A percentile compares a stretch with the other conserved stretches of the same genome.
These are phyloP conservation scores for Curvularia eragrostidis DNA, from an alignment of 2,329 filamentous ascomycete genomes.

Conservation along the genomic window DNA sequence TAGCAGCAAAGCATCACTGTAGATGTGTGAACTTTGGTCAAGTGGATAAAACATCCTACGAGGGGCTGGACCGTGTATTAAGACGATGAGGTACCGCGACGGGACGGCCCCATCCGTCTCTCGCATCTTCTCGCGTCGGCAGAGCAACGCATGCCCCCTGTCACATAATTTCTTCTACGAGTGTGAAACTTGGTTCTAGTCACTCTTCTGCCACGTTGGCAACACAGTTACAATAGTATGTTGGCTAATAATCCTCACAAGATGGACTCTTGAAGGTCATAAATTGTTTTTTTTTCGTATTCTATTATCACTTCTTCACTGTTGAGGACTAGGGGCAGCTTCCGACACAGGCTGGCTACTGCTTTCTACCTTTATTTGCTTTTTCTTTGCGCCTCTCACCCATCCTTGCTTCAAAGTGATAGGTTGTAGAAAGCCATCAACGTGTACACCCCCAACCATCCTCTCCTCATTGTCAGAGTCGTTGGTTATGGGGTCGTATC, in stretches of 20 bases:
- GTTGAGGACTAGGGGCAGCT: background rate
- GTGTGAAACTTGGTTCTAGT: background rate
- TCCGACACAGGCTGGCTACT: constrained; percentile 4
- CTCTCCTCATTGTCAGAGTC: constrained; percentile 55
- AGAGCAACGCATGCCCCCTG: background rate
- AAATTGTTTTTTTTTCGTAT: background rate
- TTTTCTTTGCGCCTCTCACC: constrained; percentile 32
- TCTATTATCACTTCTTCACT: background rate
- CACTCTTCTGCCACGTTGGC: background rate
- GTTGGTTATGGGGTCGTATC: constrained; percentile 49
- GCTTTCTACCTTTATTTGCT: constrained; percentile 16
- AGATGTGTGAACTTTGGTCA: background rate
- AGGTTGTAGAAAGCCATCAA: constrained; percentile 70
- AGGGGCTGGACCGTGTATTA: background rate
- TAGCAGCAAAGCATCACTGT: background rate
- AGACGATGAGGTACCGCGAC: background rate
- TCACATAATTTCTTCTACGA: background rate
- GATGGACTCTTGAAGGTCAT: background rate
- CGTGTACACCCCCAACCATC: constrained; percentile 68
- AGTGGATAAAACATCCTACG: background rate
- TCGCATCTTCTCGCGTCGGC: background rate
- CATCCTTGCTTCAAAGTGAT: constrained; percentile 51
- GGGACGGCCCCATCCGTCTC: background rate
- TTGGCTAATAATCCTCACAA: background rate
- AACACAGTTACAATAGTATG: background rate